Evolutionary conservation across 106 monocot genomes (phyloP).

Genomic region (Xerophyta viscosa): DNA sequence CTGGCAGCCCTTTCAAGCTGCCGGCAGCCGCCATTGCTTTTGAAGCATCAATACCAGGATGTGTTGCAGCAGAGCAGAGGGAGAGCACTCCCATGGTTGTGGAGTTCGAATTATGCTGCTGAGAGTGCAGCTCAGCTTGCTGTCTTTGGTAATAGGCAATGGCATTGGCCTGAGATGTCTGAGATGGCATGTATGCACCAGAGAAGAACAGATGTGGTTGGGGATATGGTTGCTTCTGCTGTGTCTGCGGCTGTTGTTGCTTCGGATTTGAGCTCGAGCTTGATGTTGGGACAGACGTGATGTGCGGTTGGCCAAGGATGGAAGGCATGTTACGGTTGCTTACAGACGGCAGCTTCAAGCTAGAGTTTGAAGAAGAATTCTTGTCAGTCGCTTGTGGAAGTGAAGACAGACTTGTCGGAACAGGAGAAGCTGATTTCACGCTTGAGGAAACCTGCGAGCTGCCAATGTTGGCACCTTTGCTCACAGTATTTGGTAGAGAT

Average conservation of each 20-base stretch:
- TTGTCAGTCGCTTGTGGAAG: conserved; percentile 30
- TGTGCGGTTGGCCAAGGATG: conserved; percentile 38
- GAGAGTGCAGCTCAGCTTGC: conserved; percentile 10
- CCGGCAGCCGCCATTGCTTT: neutral
- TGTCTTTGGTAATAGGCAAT: conserved; percentile 16
- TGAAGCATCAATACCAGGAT: no score
- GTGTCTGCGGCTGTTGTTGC: conserved; percentile 15
- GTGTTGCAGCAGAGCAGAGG: conserved; percentile 6
- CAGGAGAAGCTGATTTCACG: conserved; percentile 22
- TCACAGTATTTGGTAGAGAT: conserved; percentile 38
- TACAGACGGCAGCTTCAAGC: conserved; percentile 23
- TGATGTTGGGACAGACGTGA: conserved; percentile 1
- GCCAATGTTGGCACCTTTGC: conserved; percentile 30
- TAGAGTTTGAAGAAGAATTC: conserved; percentile 22
- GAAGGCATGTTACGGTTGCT: conserved; percentile 25
- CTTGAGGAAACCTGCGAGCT: conserved; percentile 40
- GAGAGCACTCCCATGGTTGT: conserved; percentile 13
- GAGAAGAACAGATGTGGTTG: conserved; percentile 44
- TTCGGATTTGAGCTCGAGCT: conserved; percentile 10
- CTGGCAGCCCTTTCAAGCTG: conserved; percentile 12
- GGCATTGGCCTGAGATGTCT: conserved; percentile 4
- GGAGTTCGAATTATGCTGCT: conserved; percentile 13
- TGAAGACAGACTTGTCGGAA: neutral
- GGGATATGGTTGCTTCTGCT: conserved; percentile 17
- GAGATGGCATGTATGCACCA: conserved; percentile 24